These are phyloP conservation scores for Pyrus bretschneideri DNA, from an alignment of 306 rosid genomes.

Conservation along the genomic window DNA sequence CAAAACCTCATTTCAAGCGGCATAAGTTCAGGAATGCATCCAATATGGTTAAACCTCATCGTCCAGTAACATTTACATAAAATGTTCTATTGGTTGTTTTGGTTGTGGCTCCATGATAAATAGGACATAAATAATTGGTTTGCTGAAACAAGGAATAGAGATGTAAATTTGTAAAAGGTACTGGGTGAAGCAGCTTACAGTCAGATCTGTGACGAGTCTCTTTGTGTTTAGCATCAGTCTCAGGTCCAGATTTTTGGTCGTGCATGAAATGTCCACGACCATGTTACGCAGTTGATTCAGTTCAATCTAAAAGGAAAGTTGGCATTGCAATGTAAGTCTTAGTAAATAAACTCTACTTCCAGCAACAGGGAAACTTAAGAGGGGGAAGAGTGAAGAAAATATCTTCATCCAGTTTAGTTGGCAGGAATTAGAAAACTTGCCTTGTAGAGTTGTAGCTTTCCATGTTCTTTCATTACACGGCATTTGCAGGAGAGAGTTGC, in stretches of 20 bases:
- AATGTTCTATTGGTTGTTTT: neutral
- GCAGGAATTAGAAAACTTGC: conserved; percentile 14
- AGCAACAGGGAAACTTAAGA: neutral
- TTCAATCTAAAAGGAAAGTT: conserved; percentile 23
- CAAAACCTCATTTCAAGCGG: neutral
- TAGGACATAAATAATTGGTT: neutral
- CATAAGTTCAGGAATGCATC: neutral
- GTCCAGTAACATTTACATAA: neutral
- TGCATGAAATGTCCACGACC: conserved; percentile 42
- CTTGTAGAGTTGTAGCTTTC: conserved; percentile 35
- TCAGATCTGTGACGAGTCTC: conserved; percentile 11
- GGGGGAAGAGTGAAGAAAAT: neutral
- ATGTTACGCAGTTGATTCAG: conserved; percentile 29
- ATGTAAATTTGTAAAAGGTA: neutral
- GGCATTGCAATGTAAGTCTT: neutral
- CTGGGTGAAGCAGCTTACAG: conserved; percentile 14
- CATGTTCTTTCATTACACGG: conserved; percentile 18
- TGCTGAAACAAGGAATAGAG: neutral
- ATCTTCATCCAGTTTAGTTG: neutral
- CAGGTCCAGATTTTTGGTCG: conserved; percentile 37
- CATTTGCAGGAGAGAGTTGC: conserved; percentile 33
- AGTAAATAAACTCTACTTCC: neutral
- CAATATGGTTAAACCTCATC: neutral
- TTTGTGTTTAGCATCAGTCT: conserved; percentile 38
- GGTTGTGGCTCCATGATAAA: neutral